A percentile compares a stretch with the other conserved stretches of the same genome.
Conservation (phyloP, 2,329 filamentous ascomycete species). For the Pseudogymnoascus sp. region DNA sequence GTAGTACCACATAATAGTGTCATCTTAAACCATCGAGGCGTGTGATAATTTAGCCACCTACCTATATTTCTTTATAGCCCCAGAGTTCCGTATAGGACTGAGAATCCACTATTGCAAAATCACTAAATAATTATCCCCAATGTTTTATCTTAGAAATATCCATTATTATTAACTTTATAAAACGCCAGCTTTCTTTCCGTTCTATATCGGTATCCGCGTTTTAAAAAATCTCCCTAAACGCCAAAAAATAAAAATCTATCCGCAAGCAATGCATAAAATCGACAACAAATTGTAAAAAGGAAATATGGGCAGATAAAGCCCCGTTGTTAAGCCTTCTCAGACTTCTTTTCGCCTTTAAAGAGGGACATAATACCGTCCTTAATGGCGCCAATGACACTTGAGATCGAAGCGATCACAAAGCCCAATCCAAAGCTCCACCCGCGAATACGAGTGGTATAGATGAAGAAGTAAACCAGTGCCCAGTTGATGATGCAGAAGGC, state of each 20-base stretch:
- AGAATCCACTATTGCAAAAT: not conserved
- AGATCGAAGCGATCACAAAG: constrained; percentile 42
- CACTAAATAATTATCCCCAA: not conserved
- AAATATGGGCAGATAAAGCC: not conserved
- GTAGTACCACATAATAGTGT: not conserved
- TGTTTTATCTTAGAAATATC: not conserved
- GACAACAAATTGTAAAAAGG: not conserved
- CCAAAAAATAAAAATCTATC: not conserved
- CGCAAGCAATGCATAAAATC: not conserved
- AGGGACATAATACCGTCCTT: constrained; percentile 22
- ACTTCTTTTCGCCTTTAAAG: not conserved
- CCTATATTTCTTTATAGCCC: not conserved
- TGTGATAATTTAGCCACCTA: not conserved
- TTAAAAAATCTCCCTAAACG: not conserved
- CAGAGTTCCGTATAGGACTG: not conserved
- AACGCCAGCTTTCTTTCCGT: not conserved
- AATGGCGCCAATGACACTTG: constrained; percentile 32
- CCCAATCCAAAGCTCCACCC: constrained; percentile 65
- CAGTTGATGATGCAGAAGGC: constrained; percentile 65
- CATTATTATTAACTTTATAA: not conserved
- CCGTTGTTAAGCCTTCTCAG: not conserved
- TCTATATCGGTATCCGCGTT: constrained; percentile 1
- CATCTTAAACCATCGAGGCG: not conserved
- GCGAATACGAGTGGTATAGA: constrained; percentile 62
- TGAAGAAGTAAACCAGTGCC: constrained; percentile 67